Evolutionary conservation across 768 basidiomycete genomes (phyloP).

Genomic region (Phaeotremella fagi): DNA sequence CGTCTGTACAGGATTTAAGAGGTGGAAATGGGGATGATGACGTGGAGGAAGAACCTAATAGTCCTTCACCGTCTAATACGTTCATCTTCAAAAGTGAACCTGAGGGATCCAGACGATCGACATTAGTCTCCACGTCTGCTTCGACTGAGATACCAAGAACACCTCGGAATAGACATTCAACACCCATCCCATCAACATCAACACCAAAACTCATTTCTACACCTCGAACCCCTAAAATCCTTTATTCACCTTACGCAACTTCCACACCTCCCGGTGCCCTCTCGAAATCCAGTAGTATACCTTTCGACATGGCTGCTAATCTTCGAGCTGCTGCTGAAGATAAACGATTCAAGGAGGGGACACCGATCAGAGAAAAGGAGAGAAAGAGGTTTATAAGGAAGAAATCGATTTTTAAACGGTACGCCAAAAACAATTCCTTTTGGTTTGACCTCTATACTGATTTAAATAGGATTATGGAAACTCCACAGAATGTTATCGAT

Average conservation of each 20-base stretch:
- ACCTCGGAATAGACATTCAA: background rate
- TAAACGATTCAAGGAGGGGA: background rate
- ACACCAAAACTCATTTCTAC: constrained; percentile 6
- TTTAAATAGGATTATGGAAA: constrained; percentile 15
- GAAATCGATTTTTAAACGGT: constrained; percentile 36
- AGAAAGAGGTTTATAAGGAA: constrained; percentile 33
- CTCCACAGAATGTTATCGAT: constrained; percentile 25
- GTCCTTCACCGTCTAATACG: no score
- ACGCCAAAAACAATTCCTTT: constrained; percentile 1
- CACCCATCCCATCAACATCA: constrained; percentile 3
- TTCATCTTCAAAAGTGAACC: no score
- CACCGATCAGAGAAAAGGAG: no score
- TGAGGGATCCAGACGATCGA: no score
- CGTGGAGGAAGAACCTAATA: no score
- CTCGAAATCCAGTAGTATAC: constrained; percentile 37
- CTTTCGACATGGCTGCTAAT: constrained; percentile 41
- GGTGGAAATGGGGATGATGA: no score
- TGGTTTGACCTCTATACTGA: background rate
- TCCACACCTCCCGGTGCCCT: constrained; percentile 29
- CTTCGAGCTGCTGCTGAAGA: constrained; percentile 26
- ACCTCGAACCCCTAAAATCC: constrained; percentile 30
- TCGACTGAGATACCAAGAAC: background rate
- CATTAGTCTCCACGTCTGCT: no score
- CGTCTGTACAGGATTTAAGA: background rate
- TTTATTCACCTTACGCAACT: constrained; percentile 35